These are phyloP conservation scores for Davidsoniella virescens DNA, from an alignment of 2,329 filamentous ascomycete genomes.

Conservation along the genomic window DNA sequence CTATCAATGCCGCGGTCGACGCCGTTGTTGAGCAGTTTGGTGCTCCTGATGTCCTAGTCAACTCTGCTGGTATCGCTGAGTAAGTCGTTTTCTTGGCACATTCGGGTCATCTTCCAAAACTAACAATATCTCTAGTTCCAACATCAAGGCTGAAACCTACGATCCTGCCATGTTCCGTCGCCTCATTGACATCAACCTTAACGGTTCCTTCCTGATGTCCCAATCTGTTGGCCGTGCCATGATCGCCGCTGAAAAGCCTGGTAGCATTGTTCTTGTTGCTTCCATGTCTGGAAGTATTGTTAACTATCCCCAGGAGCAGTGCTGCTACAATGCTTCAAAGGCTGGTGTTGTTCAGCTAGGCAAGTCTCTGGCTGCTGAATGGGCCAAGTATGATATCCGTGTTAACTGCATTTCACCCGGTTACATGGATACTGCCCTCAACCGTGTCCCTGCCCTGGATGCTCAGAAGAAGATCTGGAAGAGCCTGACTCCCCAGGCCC, in stretches of 20 bases:
- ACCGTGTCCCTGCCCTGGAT: slow-evolving; percentile 61
- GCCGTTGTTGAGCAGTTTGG: slow-evolving; percentile 51
- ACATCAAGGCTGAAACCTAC: slow-evolving; percentile 68
- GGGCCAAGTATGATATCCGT: slow-evolving; percentile 65
- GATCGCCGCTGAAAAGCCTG: slow-evolving; percentile 55
- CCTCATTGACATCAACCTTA: slow-evolving; percentile 70
- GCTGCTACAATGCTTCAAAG: slow-evolving; percentile 72
- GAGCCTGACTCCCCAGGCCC: slow-evolving; percentile 54
- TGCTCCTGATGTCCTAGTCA: slow-evolving; percentile 58
- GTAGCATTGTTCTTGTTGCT: slow-evolving; percentile 59
- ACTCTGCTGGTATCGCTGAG: slow-evolving; percentile 65
- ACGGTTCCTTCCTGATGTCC: slow-evolving; percentile 60
- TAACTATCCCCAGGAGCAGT: slow-evolving; percentile 76
- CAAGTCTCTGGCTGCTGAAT: slow-evolving; percentile 70
- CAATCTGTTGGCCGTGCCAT: slow-evolving; percentile 57
- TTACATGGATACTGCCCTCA: slow-evolving; percentile 75
- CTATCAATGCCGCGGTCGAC: slow-evolving; percentile 53
- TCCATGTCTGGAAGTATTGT: slow-evolving; percentile 73
- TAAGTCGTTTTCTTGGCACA: slow-evolving; percentile 21
- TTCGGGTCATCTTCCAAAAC: slow-evolving; percentile 15
- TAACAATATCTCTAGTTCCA: slow-evolving; percentile 31
- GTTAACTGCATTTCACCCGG: slow-evolving; percentile 75
- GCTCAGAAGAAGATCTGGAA: slow-evolving; percentile 74
- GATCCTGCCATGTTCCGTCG: slow-evolving; percentile 61
- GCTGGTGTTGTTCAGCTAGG: slow-evolving; percentile 62